A percentile compares a stretch with the other conserved stretches of the same genome.
Evolutionary conservation across 148 eudicot species (phyloP).

Genomic region (Rhododendron kiyosumense): DNA sequence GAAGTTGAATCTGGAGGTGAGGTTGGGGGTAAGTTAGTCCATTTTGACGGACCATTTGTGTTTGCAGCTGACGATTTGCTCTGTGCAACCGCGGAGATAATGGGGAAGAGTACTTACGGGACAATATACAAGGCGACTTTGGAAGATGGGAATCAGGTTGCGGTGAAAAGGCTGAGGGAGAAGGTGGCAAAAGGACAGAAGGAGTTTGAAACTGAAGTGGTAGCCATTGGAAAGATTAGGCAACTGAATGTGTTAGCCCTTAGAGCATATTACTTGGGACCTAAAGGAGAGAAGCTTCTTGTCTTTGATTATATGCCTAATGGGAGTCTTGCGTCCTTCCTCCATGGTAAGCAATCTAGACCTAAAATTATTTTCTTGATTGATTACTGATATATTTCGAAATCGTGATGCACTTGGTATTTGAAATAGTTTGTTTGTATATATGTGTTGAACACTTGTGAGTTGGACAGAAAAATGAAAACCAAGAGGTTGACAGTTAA

Average conservation of each 20-base stretch:
- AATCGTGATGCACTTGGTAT: neutral
- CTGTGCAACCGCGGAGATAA: constrained; percentile 85
- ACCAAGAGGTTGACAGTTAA: too few species aligned
- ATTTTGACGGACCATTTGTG: constrained; percentile 78
- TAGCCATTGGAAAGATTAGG: constrained; percentile 63
- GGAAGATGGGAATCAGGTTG: constrained; percentile 78
- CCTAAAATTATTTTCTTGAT: neutral
- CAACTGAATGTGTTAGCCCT: constrained; percentile 74
- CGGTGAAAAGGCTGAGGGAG: constrained; percentile 89
- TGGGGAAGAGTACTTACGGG: constrained; percentile 88
- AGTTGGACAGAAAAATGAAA: too few species aligned
- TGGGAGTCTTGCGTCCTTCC: constrained; percentile 55
- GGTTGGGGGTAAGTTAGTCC: constrained; percentile 77
- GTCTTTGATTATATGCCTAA: constrained; percentile 72
- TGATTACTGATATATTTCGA: too few species aligned
- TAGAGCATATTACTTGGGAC: constrained; percentile 84
- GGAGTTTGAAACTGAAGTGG: constrained; percentile 80
- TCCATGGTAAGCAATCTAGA: neutral
- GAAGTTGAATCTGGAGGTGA: constrained; percentile 46
- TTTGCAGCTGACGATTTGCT: constrained; percentile 86
- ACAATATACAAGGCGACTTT: constrained; percentile 83
- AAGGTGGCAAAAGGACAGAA: constrained; percentile 76
- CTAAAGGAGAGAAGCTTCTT: constrained; percentile 90
- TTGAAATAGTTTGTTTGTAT: neutral
- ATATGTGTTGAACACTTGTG: too few species aligned